Percentiles rank a stretch among this genome's conserved stretches.
Conservation (phyloP, 139 green algal species). For the Tetratostichococcus sp. region DNA sequence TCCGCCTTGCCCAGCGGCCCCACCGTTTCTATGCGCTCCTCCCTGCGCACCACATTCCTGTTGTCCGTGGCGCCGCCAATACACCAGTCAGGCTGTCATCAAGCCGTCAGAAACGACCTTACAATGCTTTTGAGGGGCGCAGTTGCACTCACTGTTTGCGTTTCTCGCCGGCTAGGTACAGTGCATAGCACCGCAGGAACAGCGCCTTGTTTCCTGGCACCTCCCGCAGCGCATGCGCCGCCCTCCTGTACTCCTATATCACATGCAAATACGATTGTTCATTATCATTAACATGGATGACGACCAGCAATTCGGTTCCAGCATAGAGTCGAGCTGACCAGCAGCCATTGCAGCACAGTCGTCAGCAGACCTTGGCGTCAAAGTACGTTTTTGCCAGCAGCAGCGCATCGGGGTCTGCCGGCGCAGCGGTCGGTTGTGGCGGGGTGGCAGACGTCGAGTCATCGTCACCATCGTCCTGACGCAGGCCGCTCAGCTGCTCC, state of each 20-base stretch:
- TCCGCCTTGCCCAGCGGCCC: conserved; percentile 37
- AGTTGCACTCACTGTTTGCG: conserved; percentile 59
- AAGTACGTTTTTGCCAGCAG: conserved; percentile 62
- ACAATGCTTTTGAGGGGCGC: no score
- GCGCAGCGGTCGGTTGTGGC: conserved; percentile 4
- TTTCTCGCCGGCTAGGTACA: conserved; percentile 85
- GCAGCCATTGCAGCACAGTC: neutral
- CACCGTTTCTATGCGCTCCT: conserved; percentile 63
- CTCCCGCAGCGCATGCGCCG: conserved; percentile 54
- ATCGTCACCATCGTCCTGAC: neutral
- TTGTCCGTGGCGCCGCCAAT: no score
- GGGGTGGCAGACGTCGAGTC: neutral
- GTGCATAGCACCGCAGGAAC: conserved; percentile 80
- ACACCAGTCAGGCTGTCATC: no score
- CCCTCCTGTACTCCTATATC: conserved; percentile 76
- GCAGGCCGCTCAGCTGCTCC: conserved; percentile 62
- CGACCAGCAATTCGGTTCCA: no score
- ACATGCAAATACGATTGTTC: neutral
- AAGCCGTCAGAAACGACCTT: no score
- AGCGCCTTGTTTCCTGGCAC: conserved; percentile 25
- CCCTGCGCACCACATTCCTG: conserved; percentile 19
- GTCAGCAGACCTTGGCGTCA: conserved; percentile 51
- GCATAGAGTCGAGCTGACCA: no score
- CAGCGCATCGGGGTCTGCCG: conserved; percentile 27
- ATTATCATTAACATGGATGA: no score